Percentiles rank a stretch among this genome's conserved stretches.
Evolutionary conservation across 805 yeast genomes (phyloP).

Genomic region (Lipomyces sp.): DNA sequence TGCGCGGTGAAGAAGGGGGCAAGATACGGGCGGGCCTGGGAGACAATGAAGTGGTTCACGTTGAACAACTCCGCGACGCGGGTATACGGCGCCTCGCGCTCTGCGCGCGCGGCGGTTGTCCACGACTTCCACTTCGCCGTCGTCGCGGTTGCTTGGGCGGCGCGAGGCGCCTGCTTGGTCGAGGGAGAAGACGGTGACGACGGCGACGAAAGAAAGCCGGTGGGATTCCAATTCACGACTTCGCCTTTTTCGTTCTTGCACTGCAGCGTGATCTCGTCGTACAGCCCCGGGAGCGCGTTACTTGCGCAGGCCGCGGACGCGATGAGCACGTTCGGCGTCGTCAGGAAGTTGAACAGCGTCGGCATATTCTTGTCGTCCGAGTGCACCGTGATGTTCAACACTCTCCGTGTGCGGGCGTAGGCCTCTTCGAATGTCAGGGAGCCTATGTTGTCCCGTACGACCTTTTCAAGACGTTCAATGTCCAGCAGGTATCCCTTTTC

Average conservation of each 20-base stretch:
- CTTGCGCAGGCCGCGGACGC: slow-evolving; percentile 84
- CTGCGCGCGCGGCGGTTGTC: slow-evolving; percentile 35
- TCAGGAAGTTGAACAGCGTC: slow-evolving; percentile 71
- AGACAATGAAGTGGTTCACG: slow-evolving; percentile 87
- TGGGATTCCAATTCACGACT: slow-evolving; percentile 36
- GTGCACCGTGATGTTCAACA: slow-evolving; percentile 79
- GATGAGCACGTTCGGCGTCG: slow-evolving; percentile 88
- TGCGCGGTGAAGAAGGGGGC: slow-evolving; percentile 71
- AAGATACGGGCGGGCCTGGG: slow-evolving; percentile 88
- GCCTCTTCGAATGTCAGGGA: slow-evolving; percentile 93
- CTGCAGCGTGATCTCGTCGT: slow-evolving; percentile 58
- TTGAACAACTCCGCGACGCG: slow-evolving; percentile 88
- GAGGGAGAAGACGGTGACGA: too few species aligned
- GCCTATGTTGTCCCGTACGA: slow-evolving; percentile 71
- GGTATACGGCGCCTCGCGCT: slow-evolving; percentile 67
- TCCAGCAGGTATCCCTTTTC: slow-evolving; percentile 85
- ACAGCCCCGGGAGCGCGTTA: slow-evolving; percentile 58
- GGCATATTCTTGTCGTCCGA: slow-evolving; percentile 60
- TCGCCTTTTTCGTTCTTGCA: slow-evolving; percentile 54
- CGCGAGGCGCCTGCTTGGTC: too few species aligned
- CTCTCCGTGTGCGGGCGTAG: slow-evolving; percentile 68
- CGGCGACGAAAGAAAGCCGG: slow-evolving; percentile 4
- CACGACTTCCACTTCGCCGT: slow-evolving; percentile 21
- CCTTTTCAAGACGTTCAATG: slow-evolving; percentile 70
- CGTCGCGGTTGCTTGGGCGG: neutral